Evolutionary conservation across 345 rosid species (phyloP).

Genomic region (Alliaria petiolata): DNA sequence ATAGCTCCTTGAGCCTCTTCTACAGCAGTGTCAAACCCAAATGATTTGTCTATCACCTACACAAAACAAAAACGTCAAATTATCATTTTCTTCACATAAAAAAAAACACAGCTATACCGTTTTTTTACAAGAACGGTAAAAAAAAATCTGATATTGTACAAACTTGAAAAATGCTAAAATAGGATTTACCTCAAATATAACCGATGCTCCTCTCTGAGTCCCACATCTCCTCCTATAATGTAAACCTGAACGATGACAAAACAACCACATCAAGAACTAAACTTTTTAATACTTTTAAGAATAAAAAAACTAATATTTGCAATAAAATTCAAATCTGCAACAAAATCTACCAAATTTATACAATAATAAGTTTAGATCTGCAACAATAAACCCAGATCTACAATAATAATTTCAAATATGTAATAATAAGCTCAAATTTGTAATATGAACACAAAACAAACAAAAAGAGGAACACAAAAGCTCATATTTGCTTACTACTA

Average conservation of each 20-base stretch:
- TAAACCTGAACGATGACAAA: constrained; percentile 43
- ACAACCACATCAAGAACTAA: neutral
- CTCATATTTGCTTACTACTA: too few species aligned
- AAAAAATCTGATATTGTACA: neutral
- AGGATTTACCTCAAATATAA: constrained; percentile 58
- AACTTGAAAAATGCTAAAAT: neutral
- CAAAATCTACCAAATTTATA: too few species aligned
- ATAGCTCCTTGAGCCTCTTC: constrained; percentile 90
- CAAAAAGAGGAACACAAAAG: too few species aligned
- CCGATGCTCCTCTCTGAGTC: constrained; percentile 69
- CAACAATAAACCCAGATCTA: too few species aligned
- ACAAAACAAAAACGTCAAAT: neutral
- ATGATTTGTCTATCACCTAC: constrained; percentile 74
- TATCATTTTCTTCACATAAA: neutral
- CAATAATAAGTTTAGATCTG: too few species aligned
- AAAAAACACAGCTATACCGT: neutral
- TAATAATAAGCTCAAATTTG: too few species aligned
- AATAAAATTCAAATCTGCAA: too few species aligned
- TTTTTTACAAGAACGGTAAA: neutral
- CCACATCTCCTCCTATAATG: constrained; percentile 89
- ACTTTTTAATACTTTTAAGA: neutral
- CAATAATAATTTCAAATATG: too few species aligned
- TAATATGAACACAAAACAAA: too few species aligned
- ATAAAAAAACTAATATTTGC: too few species aligned
- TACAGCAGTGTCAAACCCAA: constrained; percentile 81